Percentiles rank a stretch among this genome's conserved stretches.
Evolutionary conservation across 306 rosid species (phyloP).

Genomic region (Fragaria vesca): DNA sequence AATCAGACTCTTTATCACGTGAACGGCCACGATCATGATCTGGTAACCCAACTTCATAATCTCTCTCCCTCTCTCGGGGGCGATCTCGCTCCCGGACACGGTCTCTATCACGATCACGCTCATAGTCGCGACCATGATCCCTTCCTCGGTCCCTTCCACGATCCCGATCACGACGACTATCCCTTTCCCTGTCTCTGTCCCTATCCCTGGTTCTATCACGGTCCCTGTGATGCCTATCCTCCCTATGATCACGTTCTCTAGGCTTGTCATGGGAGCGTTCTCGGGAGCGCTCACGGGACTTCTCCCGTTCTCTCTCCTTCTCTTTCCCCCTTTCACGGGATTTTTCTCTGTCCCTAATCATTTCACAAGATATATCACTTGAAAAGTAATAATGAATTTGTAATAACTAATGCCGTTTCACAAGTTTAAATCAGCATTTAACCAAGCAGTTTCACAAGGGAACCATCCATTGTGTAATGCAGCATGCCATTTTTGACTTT

Average conservation of each 20-base stretch:
- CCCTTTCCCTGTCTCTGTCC: conserved; percentile 72
- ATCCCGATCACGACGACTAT: conserved; percentile 71
- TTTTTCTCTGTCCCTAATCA: conserved; percentile 77
- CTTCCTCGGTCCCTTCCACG: conserved; percentile 59
- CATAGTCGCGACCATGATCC: conserved; percentile 62
- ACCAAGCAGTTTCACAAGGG: neutral
- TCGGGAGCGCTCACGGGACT: conserved; percentile 63
- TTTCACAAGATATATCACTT: conserved; percentile 22
- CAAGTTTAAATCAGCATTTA: neutral
- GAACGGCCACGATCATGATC: conserved; percentile 65
- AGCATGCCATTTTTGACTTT: neutral
- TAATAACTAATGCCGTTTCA: neutral
- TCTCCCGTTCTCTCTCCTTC: conserved; percentile 65
- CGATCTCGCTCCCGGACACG: conserved; percentile 55
- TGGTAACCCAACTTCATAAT: conserved; percentile 60
- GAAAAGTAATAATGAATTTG: neutral
- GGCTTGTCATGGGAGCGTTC: conserved; percentile 75
- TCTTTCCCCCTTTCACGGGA: conserved; percentile 85
- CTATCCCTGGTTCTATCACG: conserved; percentile 67
- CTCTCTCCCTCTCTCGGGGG: conserved; percentile 71
- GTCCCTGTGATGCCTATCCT: conserved; percentile 90
- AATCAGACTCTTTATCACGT: conserved; percentile 62
- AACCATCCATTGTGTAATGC: neutral
- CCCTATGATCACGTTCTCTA: conserved; percentile 81
- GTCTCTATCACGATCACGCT: conserved; percentile 52